These are phyloP conservation scores for Blumeriella jaapii DNA, from an alignment of 2,329 filamentous ascomycete species.

Conservation along the genomic window DNA sequence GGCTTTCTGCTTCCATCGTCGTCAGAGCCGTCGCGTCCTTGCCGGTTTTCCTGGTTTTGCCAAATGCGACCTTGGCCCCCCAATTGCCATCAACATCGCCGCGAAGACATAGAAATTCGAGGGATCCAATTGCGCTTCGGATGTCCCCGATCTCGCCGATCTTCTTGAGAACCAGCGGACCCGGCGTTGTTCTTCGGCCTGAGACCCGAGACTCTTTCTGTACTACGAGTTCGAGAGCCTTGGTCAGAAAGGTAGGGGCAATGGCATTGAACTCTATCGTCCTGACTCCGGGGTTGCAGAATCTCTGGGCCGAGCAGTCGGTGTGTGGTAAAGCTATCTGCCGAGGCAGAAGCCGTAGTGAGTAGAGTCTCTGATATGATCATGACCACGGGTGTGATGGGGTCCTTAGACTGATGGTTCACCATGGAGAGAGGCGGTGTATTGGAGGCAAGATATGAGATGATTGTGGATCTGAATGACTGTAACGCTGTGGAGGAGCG, in stretches of 20 bases:
- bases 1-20: slow-evolving; percentile 63
- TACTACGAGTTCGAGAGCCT: slow-evolving; percentile 71
- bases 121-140: slow-evolving; percentile 77
- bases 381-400: slow-evolving; percentile 66
- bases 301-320: slow-evolving; percentile 80
- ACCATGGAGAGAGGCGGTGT: slow-evolving; percentile 42
- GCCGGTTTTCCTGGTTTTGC: slow-evolving; percentile 50
- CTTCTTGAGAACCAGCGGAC: slow-evolving; percentile 63
- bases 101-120: slow-evolving; percentile 85
- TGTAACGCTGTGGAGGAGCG: slow-evolving; percentile 51
- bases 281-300: slow-evolving; percentile 63
- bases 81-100: slow-evolving; percentile 64
- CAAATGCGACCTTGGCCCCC: slow-evolving; percentile 60
- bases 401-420: slow-evolving; percentile 30
- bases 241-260: slow-evolving; percentile 73
- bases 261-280: slow-evolving; percentile 90
- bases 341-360: slow-evolving; percentile 71
- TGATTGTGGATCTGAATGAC: slow-evolving; percentile 63
- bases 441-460: slow-evolving; percentile 62
- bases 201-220: slow-evolving; percentile 77
- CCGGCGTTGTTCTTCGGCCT: slow-evolving; percentile 62
- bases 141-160: slow-evolving; percentile 86
- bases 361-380: slow-evolving; percentile 85
- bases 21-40: slow-evolving; percentile 57
- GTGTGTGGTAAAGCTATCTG: slow-evolving; percentile 89